These are phyloP conservation scores for Colletotrichum tabaci DNA, from an alignment of 2,329 filamentous ascomycete species.

Conservation along the genomic window DNA sequence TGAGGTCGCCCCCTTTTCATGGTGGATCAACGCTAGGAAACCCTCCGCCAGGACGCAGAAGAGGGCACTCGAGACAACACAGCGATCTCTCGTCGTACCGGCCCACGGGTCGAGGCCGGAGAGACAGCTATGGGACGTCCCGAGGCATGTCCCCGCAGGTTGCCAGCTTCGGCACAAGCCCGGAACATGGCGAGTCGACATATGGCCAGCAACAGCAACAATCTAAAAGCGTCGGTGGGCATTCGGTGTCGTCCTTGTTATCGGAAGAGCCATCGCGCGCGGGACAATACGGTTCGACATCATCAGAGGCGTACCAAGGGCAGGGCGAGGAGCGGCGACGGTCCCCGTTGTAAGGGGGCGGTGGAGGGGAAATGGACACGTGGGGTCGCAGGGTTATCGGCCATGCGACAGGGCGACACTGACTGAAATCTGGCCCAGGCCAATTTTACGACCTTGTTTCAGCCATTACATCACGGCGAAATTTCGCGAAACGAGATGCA, in stretches of 20 bases:
- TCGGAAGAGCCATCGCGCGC: slow-evolving; percentile 55
- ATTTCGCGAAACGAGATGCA: slow-evolving; percentile 41
- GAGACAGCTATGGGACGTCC: slow-evolving; percentile 52
- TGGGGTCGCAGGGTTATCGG: slow-evolving; percentile 51
- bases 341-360: slow-evolving; percentile 21
- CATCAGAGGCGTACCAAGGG: slow-evolving; percentile 42
- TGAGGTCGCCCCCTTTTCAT: slow-evolving; percentile 69
- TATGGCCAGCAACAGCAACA: slow-evolving; percentile 43
- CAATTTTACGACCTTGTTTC: slow-evolving; percentile 50
- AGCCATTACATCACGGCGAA: slow-evolving; percentile 43
- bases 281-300: slow-evolving; percentile 17
- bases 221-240: slow-evolving; percentile 45
- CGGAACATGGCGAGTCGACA: slow-evolving; percentile 47
- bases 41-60: slow-evolving; percentile 67
- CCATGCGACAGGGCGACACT: slow-evolving; percentile 49
- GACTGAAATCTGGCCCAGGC: slow-evolving; percentile 45
- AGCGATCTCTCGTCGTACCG: slow-evolving; percentile 73
- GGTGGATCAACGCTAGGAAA: slow-evolving; percentile 64
- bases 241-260: slow-evolving; percentile 62
- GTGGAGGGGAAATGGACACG: slow-evolving; percentile 42
- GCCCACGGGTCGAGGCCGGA: slow-evolving; percentile 55
- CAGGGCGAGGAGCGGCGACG: slow-evolving; percentile 34
- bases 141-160: slow-evolving; percentile 55
- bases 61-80: slow-evolving; percentile 74
- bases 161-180: slow-evolving; percentile 50